These are phyloP conservation scores for Exsudoporus frostii DNA, from an alignment of 768 basidiomycete genomes.

Conservation along the genomic window DNA sequence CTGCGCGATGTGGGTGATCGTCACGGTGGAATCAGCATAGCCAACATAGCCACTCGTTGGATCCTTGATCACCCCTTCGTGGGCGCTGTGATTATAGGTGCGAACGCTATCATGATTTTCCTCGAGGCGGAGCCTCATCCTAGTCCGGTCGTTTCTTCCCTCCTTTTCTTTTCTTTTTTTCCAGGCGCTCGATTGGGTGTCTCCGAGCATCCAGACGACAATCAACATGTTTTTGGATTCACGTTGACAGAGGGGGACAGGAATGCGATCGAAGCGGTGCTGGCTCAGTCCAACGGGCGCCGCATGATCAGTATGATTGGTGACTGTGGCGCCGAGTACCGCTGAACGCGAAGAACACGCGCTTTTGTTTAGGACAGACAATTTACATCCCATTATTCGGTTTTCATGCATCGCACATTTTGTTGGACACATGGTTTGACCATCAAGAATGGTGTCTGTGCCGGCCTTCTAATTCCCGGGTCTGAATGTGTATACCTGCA, in stretches of 20 bases:
- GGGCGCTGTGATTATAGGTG: slow-evolving; percentile 78
- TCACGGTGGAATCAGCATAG: slow-evolving; percentile 62
- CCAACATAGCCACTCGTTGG: slow-evolving; percentile 81
- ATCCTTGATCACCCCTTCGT: slow-evolving; percentile 75
- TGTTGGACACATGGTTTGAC: background rate
- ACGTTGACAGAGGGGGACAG: slow-evolving; percentile 54
- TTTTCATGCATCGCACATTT: background rate
- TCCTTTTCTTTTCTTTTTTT: background rate
- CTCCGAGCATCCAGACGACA: slow-evolving; percentile 71
- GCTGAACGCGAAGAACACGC: slow-evolving; percentile 23
- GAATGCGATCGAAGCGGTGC: slow-evolving; percentile 57
- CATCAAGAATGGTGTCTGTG: background rate
- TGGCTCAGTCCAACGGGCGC: slow-evolving; percentile 58
- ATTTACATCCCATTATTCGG: background rate
- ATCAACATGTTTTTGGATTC: slow-evolving; percentile 60
- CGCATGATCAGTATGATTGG: slow-evolving; percentile 66
- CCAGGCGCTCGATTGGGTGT: slow-evolving; percentile 72
- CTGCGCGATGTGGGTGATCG: slow-evolving; percentile 65
- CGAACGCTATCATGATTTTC: slow-evolving; percentile 2
- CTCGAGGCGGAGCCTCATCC: background rate
- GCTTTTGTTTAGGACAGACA: background rate
- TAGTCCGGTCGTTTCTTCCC: background rate
- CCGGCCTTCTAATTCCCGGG: background rate
- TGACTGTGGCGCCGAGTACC: slow-evolving; percentile 85
- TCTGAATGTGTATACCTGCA: background rate